Base-by-base conservation (phyloP, 495 filamentous ascomycete genomes). In the Podospora australis region DNA sequence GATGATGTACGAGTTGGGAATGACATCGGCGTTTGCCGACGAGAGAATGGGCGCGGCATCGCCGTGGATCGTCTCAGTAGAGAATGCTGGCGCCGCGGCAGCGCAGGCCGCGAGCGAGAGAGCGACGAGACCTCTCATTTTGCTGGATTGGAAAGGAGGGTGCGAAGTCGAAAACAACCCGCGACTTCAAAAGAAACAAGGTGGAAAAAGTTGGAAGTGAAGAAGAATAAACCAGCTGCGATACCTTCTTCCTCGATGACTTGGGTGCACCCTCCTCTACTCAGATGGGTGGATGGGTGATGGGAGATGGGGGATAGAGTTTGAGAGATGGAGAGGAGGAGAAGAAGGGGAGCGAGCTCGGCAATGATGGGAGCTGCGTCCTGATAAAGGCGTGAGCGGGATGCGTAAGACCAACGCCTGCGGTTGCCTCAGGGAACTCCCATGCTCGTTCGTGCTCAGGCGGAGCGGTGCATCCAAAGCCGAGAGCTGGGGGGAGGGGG, bases 1-100 rank as follows among this genome's bases (percentile, higher is more conserved):
- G 70, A 99, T 71, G 70, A 99, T 96, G 68, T 97, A 99, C 30
- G 87, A 88, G 72, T 96, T 85, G 39, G 88, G 86, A 26, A 99
- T 79, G 48, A 72, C 70, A 54, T 87, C 71, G 22, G 88, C 75
- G 58, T 84, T 83, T 22, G 75, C 68, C 6, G 90, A 84, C 13
- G 90, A 91, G 57, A 97, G 72, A 54, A 99, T 75, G 56, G 94
- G 94, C 54, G 94, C 92, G 35, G 83, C 83, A 51, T 83, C 87
- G 57, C 87, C 82, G 68, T 94, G 85, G 66, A 92, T 86, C 55
- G 88, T 85, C 55, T 82, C 83, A 49, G 83, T 76, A 57, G 74
- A 71, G 60, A 86, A 75, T 30, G 86, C 70, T 54, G 91, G 90
- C 43, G 87, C 86, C 40, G 88, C 86, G 56, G 79, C 75, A 50